These are phyloP conservation scores for Tylopilus sp. DNA, from an alignment of 1,284 basidiomycete genomes.

Conservation along the genomic window DNA sequence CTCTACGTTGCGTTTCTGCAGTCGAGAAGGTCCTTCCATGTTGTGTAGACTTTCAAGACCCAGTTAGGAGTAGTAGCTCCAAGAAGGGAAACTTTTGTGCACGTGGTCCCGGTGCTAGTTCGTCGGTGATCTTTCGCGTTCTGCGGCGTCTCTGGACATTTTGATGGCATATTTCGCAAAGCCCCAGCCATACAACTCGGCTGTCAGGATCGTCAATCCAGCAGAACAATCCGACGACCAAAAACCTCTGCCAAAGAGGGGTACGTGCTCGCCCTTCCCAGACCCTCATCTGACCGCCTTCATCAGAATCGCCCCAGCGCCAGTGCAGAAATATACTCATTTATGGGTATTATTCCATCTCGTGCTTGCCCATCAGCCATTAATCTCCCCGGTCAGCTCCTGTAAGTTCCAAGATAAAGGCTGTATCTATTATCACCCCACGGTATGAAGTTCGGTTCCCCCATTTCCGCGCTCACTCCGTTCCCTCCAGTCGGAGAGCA, in stretches of 20 bases:
- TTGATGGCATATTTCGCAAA: slow-evolving; percentile 45
- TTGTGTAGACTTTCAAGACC: not conserved
- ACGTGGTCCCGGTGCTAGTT: not conserved
- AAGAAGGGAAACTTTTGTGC: no score
- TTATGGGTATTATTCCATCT: slow-evolving; percentile 61
- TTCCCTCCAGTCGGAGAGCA: slow-evolving; percentile 20
- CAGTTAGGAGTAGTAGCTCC: no score
- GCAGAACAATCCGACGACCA: slow-evolving; percentile 38
- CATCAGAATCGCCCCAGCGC: slow-evolving; percentile 63
- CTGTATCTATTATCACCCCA: slow-evolving; percentile 79
- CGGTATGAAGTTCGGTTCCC: slow-evolving; percentile 45
- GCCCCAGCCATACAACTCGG: slow-evolving; percentile 48
- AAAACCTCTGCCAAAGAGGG: slow-evolving; percentile 43
- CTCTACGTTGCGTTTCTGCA: not conserved
- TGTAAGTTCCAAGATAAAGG: slow-evolving; percentile 87
- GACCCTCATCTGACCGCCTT: slow-evolving; percentile 12
- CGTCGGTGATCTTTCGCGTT: slow-evolving; percentile 1
- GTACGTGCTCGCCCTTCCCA: slow-evolving; percentile 30
- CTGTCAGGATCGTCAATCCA: slow-evolving; percentile 58
- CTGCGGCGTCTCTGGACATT: slow-evolving; percentile 1
- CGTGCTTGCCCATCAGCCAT: slow-evolving; percentile 1
- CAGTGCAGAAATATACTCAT: slow-evolving; percentile 88
- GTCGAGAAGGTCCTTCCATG: no score
- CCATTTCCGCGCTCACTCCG: slow-evolving; percentile 17
- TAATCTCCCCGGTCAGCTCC: slow-evolving; percentile 45